Conservation (phyloP, 1,139 yeast genomes). For the Chernovozyma aurita region DNA sequence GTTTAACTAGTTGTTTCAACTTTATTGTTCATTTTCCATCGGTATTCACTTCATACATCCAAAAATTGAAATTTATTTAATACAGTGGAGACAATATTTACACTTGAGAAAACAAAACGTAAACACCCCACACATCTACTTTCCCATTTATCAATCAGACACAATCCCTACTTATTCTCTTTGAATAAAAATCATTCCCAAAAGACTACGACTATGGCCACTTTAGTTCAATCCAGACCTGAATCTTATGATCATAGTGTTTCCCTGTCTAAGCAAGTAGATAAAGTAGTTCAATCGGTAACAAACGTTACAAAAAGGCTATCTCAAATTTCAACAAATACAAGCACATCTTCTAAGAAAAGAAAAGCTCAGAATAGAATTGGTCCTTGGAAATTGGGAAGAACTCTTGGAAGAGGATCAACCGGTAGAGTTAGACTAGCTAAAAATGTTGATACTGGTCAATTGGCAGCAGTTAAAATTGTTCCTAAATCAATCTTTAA, state of each 20-base stretch:
- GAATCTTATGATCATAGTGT: slow-evolving; percentile 15
- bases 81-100: no score
- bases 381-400: slow-evolving; percentile 97
- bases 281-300: slow-evolving; percentile 48
- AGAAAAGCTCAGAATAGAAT: slow-evolving; percentile 65
- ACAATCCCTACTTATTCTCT: no score
- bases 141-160: no score
- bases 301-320: slow-evolving; percentile 62
- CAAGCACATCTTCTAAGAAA: slow-evolving; percentile 43
- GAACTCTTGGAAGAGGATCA: slow-evolving; percentile 92
- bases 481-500: slow-evolving; percentile 75
- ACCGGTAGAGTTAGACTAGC: slow-evolving; percentile 94
- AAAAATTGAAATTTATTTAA: no score
- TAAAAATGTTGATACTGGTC: slow-evolving; percentile 76
- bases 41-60: no score
- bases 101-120: no score
- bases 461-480: slow-evolving; percentile 93
- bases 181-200: no score
- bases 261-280: slow-evolving; percentile 27
- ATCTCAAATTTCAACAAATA: slow-evolving; percentile 59
- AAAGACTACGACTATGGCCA: no score
- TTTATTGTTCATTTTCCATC: no score
- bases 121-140: no score
- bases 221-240: slow-evolving; percentile 20
- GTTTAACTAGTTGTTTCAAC: background rate